Evolutionary conservation across 768 basidiomycete species (phyloP).

Genomic region (Leccinum rimulosum): DNA sequence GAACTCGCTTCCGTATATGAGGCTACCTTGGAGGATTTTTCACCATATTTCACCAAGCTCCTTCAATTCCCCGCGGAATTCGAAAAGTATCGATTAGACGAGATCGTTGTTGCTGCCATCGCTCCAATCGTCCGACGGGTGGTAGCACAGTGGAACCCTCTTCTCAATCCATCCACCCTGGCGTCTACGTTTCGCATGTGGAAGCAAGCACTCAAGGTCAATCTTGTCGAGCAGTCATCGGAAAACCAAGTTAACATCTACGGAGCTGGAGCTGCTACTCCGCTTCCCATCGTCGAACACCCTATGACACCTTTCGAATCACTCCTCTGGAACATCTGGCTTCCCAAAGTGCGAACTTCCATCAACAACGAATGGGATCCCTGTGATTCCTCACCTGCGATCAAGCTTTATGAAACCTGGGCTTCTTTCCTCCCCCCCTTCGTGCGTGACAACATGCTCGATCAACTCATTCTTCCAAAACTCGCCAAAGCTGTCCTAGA

Average conservation of each 20-base stretch:
- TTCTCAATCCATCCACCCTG: constrained; percentile 69
- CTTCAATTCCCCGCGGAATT: constrained; percentile 74
- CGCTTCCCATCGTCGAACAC: constrained; percentile 40
- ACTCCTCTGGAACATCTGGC: constrained; percentile 91
- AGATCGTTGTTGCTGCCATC: constrained; percentile 91
- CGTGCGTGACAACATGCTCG: constrained; percentile 91
- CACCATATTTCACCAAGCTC: constrained; percentile 70
- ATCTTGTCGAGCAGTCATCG: constrained; percentile 40
- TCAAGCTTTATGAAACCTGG: constrained; percentile 88
- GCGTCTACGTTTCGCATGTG: constrained; percentile 66
- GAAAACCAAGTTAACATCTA: constrained; percentile 54
- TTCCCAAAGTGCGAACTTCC: constrained; percentile 88
- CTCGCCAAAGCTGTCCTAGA: constrained; percentile 78
- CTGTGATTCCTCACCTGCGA: constrained; percentile 65
- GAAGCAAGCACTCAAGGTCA: constrained; percentile 66
- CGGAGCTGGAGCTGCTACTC: constrained; percentile 41
- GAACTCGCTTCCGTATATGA: constrained; percentile 66
- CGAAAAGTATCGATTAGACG: constrained; percentile 76
- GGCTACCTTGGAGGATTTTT: constrained; percentile 70
- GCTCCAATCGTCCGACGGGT: constrained; percentile 74
- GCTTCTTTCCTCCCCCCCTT: constrained; percentile 83
- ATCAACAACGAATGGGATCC: constrained; percentile 97
- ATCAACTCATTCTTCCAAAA: constrained; percentile 94
- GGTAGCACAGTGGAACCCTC: constrained; percentile 78
- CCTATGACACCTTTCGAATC: constrained; percentile 96